Base-by-base conservation (phyloP, 371 early-diverging fungal species). In the Basidiobolus meristosporus region DNA sequence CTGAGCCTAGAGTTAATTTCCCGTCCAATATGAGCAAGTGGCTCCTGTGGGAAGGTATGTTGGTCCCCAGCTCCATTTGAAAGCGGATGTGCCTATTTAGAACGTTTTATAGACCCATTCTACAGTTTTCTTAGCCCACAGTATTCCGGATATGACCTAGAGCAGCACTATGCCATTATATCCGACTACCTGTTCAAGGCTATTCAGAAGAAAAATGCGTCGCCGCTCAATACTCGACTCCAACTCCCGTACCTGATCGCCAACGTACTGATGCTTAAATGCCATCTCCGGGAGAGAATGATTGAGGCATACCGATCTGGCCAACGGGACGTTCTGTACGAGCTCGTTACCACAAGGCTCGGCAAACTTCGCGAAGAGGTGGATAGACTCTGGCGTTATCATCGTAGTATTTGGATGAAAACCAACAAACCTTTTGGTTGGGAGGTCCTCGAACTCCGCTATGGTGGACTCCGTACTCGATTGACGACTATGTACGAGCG, bases 351-450 rank as follows among this genome's bases (percentile, higher is more conserved):
- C 5, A 19, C 17, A 19, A 16, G 77, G 11, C 36, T 82, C 19
- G 59, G 50, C 11, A 53, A 57, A 2, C 53, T 86, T 7, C 58
- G 68, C 14, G 60, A 66, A 23, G 75, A 73, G 10, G 67, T 77
- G 12, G 71, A 77, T 36, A 60, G 52, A 26, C 65, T 87, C 21
- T 82, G 84, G 82, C 64, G 64, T 33, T 78, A 66, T 45, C 88
- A 88, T 50, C 73, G 87, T 3, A 53, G 59, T 5, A 43, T 79
- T 44, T 88, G 88, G 88, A 64, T 71, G 49, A 57, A 62, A 39
- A 73, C 68, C 40, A 76, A 75, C 53, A 79, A 79, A 42, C 83
- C 87, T 1, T 82, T 82, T 65, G 88, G 88, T 1, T 76, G 80
- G 73, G 88, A 87, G 47, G 68, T 80, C 0, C 43, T 88, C 2